phyloP scores from a whole-genome alignment of 192 early-diverging fungal genomes.

The Rhizophlyctis rosea region DNA sequence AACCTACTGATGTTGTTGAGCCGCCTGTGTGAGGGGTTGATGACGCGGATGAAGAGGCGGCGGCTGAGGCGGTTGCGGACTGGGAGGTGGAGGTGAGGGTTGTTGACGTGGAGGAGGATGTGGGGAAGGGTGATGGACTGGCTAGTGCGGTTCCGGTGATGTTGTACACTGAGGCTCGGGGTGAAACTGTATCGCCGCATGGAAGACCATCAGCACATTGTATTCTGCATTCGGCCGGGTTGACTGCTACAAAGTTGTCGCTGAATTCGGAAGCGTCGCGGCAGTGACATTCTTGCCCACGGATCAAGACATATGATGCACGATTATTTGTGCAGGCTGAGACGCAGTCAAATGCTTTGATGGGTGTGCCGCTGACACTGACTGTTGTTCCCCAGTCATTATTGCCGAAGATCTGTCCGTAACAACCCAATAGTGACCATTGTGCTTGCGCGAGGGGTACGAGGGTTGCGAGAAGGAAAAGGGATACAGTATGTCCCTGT shows the following conservation, averaged over 20 bases:
- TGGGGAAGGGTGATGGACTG: too few species aligned
- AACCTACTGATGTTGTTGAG: too few species aligned
- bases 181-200: not conserved
- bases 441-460: too few species aligned
- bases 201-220: constrained; percentile 1
- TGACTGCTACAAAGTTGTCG: not conserved
- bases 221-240: constrained; percentile 1
- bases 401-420: too few species aligned
- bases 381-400: not conserved
- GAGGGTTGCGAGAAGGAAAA: too few species aligned
- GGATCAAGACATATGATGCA: not conserved
- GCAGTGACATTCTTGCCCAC: not conserved
- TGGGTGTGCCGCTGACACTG: constrained; percentile 1
- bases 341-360: not conserved
- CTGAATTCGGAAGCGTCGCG: not conserved
- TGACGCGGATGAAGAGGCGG: too few species aligned
- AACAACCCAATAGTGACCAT: too few species aligned
- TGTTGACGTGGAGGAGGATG: too few species aligned
- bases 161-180: constrained; percentile 5
- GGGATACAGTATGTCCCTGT: too few species aligned
- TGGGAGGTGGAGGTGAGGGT: too few species aligned
- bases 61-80: too few species aligned
- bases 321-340: not conserved
- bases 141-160: not conserved
- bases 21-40: too few species aligned